Conservation (phyloP, 2,329 filamentous ascomycete genomes). For the Fusarium sp. region DNA sequence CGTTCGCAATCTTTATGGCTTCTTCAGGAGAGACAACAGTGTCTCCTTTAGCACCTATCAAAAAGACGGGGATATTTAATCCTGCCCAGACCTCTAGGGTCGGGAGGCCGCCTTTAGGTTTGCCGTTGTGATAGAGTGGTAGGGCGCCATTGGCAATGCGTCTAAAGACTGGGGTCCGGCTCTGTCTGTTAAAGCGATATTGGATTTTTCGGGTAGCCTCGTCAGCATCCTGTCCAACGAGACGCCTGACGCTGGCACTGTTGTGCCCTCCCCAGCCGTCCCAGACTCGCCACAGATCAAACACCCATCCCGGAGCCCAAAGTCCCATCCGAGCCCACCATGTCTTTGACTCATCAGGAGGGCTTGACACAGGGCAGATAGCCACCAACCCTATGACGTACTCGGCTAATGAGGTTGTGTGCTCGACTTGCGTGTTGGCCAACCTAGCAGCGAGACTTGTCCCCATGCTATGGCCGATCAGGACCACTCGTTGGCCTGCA, state of each 20-base stretch:
- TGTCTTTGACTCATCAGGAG: constrained; percentile 60
- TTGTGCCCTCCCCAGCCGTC: constrained; percentile 81
- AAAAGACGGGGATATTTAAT: constrained; percentile 76
- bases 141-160: constrained; percentile 80
- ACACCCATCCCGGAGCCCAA: constrained; percentile 74
- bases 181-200: constrained; percentile 82
- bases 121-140: constrained; percentile 64
- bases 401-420: constrained; percentile 63
- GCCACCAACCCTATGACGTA: constrained; percentile 80
- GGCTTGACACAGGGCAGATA: constrained; percentile 79
- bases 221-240: constrained; percentile 75
- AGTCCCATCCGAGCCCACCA: constrained; percentile 65
- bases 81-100: constrained; percentile 76
- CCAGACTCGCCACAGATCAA: constrained; percentile 79
- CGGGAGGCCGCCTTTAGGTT: constrained; percentile 71
- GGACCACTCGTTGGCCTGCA: constrained; percentile 74
- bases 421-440: constrained; percentile 57
- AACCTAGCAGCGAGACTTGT: constrained; percentile 80
- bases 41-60: constrained; percentile 83
- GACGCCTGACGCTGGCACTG: constrained; percentile 81
- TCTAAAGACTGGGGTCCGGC: constrained; percentile 81
- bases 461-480: constrained; percentile 92
- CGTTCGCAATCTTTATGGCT: constrained; percentile 70
- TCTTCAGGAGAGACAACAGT: constrained; percentile 77
- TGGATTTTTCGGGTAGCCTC: constrained; percentile 73